Conservation (phyloP, 1,284 basidiomycete species). For the Entoloma clypeatum region DNA sequence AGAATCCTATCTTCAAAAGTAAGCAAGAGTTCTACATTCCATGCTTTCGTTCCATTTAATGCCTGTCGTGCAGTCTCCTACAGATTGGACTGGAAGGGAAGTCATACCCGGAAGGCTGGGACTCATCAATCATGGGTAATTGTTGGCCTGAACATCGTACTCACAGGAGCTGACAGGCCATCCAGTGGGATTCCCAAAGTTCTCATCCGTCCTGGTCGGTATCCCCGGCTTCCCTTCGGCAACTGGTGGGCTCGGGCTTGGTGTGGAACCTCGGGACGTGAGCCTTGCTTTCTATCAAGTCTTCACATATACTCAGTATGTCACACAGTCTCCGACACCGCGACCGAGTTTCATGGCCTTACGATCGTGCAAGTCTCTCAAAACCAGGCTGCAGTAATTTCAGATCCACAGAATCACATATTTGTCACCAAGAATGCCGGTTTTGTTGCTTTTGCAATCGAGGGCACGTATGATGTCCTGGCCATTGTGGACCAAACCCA, state of each 20-base stretch:
- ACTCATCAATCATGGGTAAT: constrained; percentile 62
- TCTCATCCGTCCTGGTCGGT: constrained; percentile 66
- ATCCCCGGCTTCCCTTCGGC: constrained; percentile 67
- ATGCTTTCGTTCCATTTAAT: not conserved
- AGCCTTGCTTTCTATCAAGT: constrained; percentile 23
- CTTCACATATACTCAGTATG: constrained; percentile 4
- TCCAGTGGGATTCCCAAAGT: constrained; percentile 67
- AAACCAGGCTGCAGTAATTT: constrained; percentile 73
- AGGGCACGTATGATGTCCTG: constrained; percentile 72
- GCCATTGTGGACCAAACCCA: constrained; percentile 80
- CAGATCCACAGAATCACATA: constrained; percentile 76
- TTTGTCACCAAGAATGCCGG: constrained; percentile 77
- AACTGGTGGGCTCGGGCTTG: constrained; percentile 80
- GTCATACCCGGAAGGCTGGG: constrained; percentile 64
- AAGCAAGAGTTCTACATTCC: not conserved
- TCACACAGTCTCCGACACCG: constrained; percentile 65
- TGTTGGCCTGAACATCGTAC: not conserved
- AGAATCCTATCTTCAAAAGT: constrained; percentile 48
- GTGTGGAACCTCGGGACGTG: constrained; percentile 63
- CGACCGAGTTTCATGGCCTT: constrained; percentile 71
- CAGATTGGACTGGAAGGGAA: constrained; percentile 67
- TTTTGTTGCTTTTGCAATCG: constrained; percentile 70
- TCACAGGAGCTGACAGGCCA: not conserved
- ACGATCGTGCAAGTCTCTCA: constrained; percentile 79
- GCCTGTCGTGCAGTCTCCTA: constrained; percentile 41